Percentiles rank a stretch among this genome's conserved stretches.
Conservation (phyloP, 2,329 filamentous ascomycete genomes). For the Talaromyces sp. region DNA sequence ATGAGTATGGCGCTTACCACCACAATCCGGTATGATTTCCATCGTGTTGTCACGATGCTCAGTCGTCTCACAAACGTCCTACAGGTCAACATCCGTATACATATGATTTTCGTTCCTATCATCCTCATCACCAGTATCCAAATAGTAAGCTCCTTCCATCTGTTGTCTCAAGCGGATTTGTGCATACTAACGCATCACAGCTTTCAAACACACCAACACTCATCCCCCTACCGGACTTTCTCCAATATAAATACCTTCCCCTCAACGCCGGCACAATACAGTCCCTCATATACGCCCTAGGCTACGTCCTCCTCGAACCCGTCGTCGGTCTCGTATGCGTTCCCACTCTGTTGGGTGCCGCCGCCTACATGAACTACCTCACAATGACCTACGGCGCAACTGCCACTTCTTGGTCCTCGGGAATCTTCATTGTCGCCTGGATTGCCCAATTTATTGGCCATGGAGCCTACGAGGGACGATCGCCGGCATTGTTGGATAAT, state of each 20-base stretch:
- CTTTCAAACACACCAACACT: conserved; percentile 53
- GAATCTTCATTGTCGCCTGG: conserved; percentile 73
- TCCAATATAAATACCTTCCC: conserved; percentile 56
- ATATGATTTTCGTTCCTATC: conserved; percentile 61
- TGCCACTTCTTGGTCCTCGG: conserved; percentile 64
- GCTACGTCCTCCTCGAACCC: conserved; percentile 91
- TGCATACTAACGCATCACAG: conserved; percentile 35
- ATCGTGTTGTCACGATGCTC: not conserved
- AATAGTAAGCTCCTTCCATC: conserved; percentile 44
- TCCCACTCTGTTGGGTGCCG: conserved; percentile 69
- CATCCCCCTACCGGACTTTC: conserved; percentile 52
- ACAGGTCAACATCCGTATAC: conserved; percentile 63
- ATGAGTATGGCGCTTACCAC: conserved; percentile 64
- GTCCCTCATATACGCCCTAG: conserved; percentile 63
- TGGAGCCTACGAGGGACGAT: conserved; percentile 79
- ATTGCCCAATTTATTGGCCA: conserved; percentile 88
- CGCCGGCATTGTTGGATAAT: conserved; percentile 87
- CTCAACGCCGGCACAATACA: conserved; percentile 58
- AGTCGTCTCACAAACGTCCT: not conserved
- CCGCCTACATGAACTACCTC: conserved; percentile 73
- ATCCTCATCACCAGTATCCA: conserved; percentile 58
- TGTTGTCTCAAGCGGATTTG: not conserved
- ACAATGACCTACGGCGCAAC: conserved; percentile 59
- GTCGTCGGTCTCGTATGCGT: conserved; percentile 79
- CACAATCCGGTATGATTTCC: conserved; percentile 54